Evolutionary conservation across 2,329 filamentous ascomycete genomes (phyloP), one percentile per base, ranked within the genome.

Genomic region (Penicillium glabrum): DNA sequence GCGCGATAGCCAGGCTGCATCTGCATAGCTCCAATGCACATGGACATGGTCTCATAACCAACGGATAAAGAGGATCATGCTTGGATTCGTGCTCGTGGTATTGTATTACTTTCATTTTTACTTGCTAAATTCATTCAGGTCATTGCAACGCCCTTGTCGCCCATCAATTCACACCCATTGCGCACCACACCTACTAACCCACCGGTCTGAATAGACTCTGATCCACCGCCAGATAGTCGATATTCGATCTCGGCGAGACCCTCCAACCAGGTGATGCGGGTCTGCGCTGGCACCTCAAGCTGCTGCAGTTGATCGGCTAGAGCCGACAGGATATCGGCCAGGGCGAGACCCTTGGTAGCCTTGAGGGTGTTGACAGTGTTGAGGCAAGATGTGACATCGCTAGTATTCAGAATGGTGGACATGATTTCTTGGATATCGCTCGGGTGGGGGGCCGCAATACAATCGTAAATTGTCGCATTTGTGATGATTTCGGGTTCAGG

Each of bases 231-330:
- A 33, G 93, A 89, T 6, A 99, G 80, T 60, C 95, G 82, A 76
- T 96, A 96, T 79, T 99, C 95, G 51, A 99, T 90, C 66, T 97
- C 90, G 0, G 93, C 92, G 54, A 99, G 78, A 0, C 93, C 93
- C 58, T 95, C 89, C 59, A 99, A 79, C 95, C 95, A 99, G 3
- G 88, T 85, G 51, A 98, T 89, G 81, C 95, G 89, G 11, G 92
- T 93, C 72, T 93, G 89, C 0, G 91, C 82, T 52, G 88, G 89
- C 13, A 96, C 95, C 64, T 96, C 91, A 49, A 97, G 78, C 71
- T 88, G 89, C 21, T 85, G 83, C 56, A 99, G 75, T 77, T 96
- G 89, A 66, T 97, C 93, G 0, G 89, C 86, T 41, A 98, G 73
- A 0, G 91, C 86, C 0, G 92, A 96, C 62, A 99, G 85, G 56